Conservation (phyloP, 2,329 filamentous ascomycete species). For the Talaromyces marneffei region DNA sequence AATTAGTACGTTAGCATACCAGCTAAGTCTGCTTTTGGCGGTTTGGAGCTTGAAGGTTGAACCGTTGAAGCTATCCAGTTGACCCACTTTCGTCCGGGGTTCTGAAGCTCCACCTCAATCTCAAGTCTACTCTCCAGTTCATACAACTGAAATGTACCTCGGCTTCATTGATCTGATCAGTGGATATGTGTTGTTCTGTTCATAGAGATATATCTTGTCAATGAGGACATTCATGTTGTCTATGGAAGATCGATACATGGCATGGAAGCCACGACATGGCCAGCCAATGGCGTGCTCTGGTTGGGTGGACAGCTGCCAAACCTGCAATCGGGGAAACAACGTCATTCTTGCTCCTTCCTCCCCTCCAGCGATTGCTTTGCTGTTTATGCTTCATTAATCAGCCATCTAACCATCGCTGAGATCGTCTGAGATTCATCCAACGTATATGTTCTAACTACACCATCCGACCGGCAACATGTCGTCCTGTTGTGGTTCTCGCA, state of each 20-base stretch:
- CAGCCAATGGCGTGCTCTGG: neutral
- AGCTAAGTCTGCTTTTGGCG: neutral
- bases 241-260: neutral
- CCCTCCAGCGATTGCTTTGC: neutral
- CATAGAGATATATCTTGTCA: neutral
- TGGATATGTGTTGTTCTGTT: neutral
- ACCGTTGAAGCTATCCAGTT: neutral
- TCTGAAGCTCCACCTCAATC: neutral
- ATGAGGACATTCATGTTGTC: neutral
- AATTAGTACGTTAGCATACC: too few species aligned
- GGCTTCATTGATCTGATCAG: neutral
- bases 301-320: conserved; percentile 9
- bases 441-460: neutral
- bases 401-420: neutral
- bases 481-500: conserved; percentile 60
- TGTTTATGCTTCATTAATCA: neutral
- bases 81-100: neutral
- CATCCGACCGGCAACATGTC: conserved; percentile 41
- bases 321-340: conserved; percentile 4
- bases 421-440: neutral
- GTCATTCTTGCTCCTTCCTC: conserved; percentile 8
- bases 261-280: neutral
- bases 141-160: neutral
- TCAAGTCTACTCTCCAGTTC: neutral
- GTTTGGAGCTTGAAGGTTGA: neutral